These are phyloP conservation scores for Eremomyces bilateralis DNA, from an alignment of 495 filamentous ascomycete genomes.

Conservation along the genomic window DNA sequence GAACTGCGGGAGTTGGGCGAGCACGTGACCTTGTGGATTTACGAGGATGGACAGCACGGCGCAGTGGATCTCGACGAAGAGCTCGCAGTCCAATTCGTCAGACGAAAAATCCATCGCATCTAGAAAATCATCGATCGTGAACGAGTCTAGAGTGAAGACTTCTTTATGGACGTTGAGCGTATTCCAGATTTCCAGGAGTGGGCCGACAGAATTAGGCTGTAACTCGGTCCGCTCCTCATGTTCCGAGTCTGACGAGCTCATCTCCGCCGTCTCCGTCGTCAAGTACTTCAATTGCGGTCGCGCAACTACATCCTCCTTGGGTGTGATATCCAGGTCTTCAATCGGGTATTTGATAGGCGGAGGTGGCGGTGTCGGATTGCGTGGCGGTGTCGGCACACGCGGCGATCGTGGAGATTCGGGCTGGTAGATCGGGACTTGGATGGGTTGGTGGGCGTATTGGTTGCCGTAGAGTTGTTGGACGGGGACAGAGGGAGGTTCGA, in stretches of 20 bases:
- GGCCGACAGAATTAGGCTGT: conserved; percentile 56
- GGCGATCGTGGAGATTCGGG: background rate
- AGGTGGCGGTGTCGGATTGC: conserved; percentile 31
- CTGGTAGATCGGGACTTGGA: too few relatives aligned
- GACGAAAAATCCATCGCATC: conserved; percentile 67
- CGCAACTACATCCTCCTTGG: conserved; percentile 30
- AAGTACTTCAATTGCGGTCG: conserved; percentile 64
- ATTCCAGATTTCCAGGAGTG: conserved; percentile 77
- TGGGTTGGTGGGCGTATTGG: too few relatives aligned
- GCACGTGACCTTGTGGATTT: conserved; percentile 36
- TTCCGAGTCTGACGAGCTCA: too few relatives aligned
- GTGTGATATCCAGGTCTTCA: conserved; percentile 68
- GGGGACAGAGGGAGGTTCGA: background rate
- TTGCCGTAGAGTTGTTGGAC: too few relatives aligned
- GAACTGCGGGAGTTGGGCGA: conserved; percentile 51
- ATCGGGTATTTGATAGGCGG: conserved; percentile 84
- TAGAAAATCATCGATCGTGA: conserved; percentile 90
- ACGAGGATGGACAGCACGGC: conserved; percentile 75
- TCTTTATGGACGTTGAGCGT: conserved; percentile 92
- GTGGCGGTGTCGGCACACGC: background rate
- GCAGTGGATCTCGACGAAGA: conserved; percentile 83
- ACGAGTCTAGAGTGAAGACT: conserved; percentile 80
- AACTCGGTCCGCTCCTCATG: conserved; percentile 35
- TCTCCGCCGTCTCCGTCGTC: conserved; percentile 19
- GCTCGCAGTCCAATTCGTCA: conserved; percentile 58